These are phyloP conservation scores for Fusarium haematococcum DNA, from an alignment of 2,329 filamentous ascomycete species.

Conservation along the genomic window DNA sequence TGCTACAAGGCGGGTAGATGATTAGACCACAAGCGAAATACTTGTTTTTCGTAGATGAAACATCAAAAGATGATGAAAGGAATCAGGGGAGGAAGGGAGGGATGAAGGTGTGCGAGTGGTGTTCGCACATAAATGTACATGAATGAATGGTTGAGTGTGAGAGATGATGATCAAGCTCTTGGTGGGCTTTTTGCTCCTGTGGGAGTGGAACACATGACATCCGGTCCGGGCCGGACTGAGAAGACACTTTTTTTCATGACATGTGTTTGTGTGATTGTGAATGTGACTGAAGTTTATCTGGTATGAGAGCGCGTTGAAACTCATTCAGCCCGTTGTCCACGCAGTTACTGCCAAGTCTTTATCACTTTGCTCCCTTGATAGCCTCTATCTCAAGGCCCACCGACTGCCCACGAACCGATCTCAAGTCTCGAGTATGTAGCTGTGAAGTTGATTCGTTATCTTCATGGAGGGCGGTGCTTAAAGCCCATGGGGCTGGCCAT, in stretches of 20 bases:
- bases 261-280: not conserved
- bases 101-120: constrained; percentile 1
- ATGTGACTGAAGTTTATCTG: not conserved
- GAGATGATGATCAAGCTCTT: constrained; percentile 3
- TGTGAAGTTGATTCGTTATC: no score
- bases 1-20: constrained; percentile 2
- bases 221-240: constrained; percentile 11
- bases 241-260: not conserved
- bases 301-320: no score
- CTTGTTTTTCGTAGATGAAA: constrained; percentile 13
- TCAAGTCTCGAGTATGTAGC: no score
- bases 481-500: no score
- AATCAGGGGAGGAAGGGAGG: not conserved
- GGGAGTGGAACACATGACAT: constrained; percentile 21
- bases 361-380: no score
- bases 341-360: no score
- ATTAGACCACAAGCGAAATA: constrained; percentile 19
- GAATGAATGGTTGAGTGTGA: constrained; percentile 4
- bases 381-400: no score
- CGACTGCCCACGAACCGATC: no score
- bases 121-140: not conserved
- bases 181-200: constrained; percentile 6
- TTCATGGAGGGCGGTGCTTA: no score
- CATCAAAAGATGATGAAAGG: constrained; percentile 2
- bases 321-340: not conserved